Conservation (phyloP, 306 rosid genomes). For the Malus orientalis region DNA sequence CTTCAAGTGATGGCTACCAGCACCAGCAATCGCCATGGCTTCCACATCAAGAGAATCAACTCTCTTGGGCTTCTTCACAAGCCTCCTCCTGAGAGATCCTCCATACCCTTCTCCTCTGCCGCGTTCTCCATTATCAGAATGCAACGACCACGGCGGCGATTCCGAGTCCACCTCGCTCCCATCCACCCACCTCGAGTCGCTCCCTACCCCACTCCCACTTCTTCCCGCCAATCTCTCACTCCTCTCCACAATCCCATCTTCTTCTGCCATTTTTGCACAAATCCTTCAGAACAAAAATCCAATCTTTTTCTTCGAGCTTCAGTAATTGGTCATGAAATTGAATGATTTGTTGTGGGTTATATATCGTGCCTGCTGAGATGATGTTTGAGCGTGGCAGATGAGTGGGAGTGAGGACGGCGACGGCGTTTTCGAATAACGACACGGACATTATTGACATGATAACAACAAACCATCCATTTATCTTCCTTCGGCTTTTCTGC, state of each 20-base stretch:
- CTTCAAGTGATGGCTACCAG: conserved; percentile 38
- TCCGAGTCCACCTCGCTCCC: conserved; percentile 80
- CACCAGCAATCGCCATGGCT: conserved; percentile 79
- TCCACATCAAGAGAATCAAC: conserved; percentile 89
- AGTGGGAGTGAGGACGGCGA: neutral
- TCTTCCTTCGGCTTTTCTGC: neutral
- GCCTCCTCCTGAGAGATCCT: conserved; percentile 71
- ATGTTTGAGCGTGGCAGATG: neutral
- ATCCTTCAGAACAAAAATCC: conserved; percentile 11
- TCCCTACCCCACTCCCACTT: conserved; percentile 23
- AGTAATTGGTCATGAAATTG: neutral
- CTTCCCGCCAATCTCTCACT: conserved; percentile 43
- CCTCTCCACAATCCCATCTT: conserved; percentile 64
- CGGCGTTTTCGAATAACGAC: neutral
- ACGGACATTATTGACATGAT: neutral
- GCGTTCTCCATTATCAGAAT: conserved; percentile 25
- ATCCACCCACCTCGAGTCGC: conserved; percentile 79
- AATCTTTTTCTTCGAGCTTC: neutral
- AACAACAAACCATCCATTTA: neutral
- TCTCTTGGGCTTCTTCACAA: conserved; percentile 69
- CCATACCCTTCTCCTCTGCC: conserved; percentile 52
- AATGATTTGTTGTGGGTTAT: neutral
- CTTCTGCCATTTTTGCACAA: conserved; percentile 31
- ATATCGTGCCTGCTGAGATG: neutral
- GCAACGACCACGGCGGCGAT: conserved; percentile 34